These are phyloP conservation scores for Gossypium armourianum DNA, from an alignment of 441 rosid species.

Conservation along the genomic window DNA sequence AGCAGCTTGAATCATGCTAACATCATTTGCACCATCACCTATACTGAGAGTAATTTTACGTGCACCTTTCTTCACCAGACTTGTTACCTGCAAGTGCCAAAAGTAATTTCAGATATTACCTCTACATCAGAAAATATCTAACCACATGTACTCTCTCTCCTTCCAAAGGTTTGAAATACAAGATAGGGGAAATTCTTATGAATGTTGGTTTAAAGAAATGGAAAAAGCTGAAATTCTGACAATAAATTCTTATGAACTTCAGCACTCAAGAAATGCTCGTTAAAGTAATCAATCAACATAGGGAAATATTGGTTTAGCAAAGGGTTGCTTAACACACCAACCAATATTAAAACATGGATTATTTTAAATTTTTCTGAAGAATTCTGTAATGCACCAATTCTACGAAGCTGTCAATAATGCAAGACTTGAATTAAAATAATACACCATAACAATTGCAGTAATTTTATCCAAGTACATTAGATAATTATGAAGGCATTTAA, in stretches of 20 bases:
- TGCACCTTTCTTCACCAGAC: slow-evolving; percentile 89
- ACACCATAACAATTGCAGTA: background rate
- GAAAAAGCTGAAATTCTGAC: background rate
- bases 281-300: background rate
- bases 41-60: slow-evolving; percentile 88
- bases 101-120: background rate
- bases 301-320: background rate
- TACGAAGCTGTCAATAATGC: background rate
- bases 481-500: background rate
- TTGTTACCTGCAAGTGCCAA: slow-evolving; percentile 60
- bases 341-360: background rate
- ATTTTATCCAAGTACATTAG: background rate
- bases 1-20: slow-evolving; percentile 99
- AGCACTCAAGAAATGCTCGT: background rate
- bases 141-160: background rate
- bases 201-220: too few relatives aligned
- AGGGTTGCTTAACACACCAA: background rate
- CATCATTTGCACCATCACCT: slow-evolving; percentile 99
- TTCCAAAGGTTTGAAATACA: background rate
- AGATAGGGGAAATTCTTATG: background rate
- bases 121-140: slow-evolving; percentile 5
- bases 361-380: background rate
- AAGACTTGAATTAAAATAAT: background rate
- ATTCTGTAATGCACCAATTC: background rate
- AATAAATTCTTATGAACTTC: background rate